These are phyloP conservation scores for Termitomyces eurrhizus DNA, from an alignment of 768 basidiomycete species.

Conservation along the genomic window DNA sequence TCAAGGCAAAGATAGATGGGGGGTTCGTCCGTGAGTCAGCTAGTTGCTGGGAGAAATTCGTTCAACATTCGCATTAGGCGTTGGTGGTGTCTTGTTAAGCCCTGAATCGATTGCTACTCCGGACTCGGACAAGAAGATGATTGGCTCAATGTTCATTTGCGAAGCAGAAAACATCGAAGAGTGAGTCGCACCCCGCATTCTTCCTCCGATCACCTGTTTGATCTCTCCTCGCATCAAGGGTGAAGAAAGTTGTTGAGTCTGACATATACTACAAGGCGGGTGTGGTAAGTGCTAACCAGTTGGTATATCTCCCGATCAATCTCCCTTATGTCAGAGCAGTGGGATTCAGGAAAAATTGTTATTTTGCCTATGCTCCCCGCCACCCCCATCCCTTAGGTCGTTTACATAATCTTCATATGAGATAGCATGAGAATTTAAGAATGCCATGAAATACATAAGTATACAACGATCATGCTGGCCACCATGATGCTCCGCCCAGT, in stretches of 20 bases:
- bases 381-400: constrained; percentile 8
- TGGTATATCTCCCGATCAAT: neutral
- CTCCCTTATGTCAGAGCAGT: constrained; percentile 29
- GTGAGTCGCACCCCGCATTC: constrained; percentile 17
- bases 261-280: constrained; percentile 41
- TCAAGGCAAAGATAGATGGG: constrained; percentile 34
- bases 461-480: constrained; percentile 3
- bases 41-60: neutral
- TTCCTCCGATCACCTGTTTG: neutral
- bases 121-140: constrained; percentile 47
- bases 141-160: constrained; percentile 55
- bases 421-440: neutral
- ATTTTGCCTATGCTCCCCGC: constrained; percentile 44
- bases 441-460: neutral
- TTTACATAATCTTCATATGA: neutral
- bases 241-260: constrained; percentile 33
- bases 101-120: constrained; percentile 52
- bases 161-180: constrained; percentile 52
- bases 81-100: constrained; percentile 55
- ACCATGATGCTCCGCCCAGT: neutral
- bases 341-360: constrained; percentile 52
- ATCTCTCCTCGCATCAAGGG: constrained; percentile 20
- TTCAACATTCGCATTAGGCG: constrained; percentile 29
- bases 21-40: constrained; percentile 48
- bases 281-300: constrained; percentile 28